Evolutionary conservation across 148 eudicot species (phyloP), one percentile per base, ranked within the genome.

Genomic region (Talinum fruticosum): DNA sequence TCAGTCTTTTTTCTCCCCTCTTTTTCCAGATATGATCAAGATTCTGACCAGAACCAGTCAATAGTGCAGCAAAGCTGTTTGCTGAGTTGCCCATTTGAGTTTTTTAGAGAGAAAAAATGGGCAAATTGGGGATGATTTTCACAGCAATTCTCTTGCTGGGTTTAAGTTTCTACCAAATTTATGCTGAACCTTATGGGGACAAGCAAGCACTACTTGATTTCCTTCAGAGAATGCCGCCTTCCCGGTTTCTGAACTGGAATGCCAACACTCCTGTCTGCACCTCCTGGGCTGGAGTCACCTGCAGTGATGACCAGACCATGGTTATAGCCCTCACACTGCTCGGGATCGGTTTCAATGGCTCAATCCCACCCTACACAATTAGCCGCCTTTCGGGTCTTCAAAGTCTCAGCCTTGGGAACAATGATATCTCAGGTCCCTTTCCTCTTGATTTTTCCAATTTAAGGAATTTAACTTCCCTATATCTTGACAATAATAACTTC

Each of bases 281-380:
- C 35, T 57, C n/a, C 10, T 91, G 95, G 95, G 81, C 74, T 70
- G 92, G 95, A 53, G 84, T 91, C 23, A 86, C 90, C 6, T 91
- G 95, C 72, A 82, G 84, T 78, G 79, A 78, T 71, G 78, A 86
- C 5, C 84, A 85, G 2, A 83, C 89, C 6, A 79, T 76, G 69
- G 79, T 89, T 7, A 76, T 85, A 37, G 88, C 89, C 15, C 83
- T 91, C 10, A 73, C 85, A 32, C 78, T 91, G 75, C 95, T 89
- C 0, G 88, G 83, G 13, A 7, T 86, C 32, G 92, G 92, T 23
- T 81, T 91, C 35, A 75, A 64, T 5, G 92, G 92, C 49, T 64
- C 78, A 7, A 75, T 91, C 35, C 92, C 92, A 0, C 47, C 65
- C 0, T 82, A 87, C 80, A 89, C 92, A 8, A 81, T 91, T 69